phyloP scores from a whole-genome alignment of 768 basidiomycete genomes.

The Macrocybe gigantea region DNA sequence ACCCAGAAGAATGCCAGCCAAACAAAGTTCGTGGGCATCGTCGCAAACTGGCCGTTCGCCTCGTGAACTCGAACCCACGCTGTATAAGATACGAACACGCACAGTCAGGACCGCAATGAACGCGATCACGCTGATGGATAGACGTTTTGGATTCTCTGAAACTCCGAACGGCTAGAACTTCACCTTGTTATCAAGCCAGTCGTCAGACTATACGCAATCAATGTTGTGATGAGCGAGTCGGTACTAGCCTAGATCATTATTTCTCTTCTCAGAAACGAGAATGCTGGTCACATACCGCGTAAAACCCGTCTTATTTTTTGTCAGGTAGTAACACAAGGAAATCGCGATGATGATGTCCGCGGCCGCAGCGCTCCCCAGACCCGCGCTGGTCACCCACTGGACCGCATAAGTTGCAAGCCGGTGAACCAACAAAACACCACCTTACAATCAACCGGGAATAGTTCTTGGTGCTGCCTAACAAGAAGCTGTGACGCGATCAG shows the following conservation, averaged over 20 bases:
- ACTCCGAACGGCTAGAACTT: neutral
- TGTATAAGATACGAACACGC: slow-evolving; percentile 5
- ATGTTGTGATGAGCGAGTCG: slow-evolving; percentile 36
- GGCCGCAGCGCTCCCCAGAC: slow-evolving; percentile 40
- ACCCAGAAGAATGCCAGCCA: slow-evolving; percentile 49
- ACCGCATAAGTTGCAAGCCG: slow-evolving; percentile 24
- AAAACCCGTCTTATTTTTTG: slow-evolving; percentile 42
- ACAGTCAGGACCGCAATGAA: slow-evolving; percentile 36
- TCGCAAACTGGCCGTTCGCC: slow-evolving; percentile 26
- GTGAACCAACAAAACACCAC: slow-evolving; percentile 1
- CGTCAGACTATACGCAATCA: slow-evolving; percentile 38
- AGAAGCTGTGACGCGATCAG: slow-evolving; percentile 20
- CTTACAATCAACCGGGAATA: slow-evolving; percentile 31
- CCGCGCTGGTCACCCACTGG: slow-evolving; percentile 45
- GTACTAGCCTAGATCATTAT: slow-evolving; percentile 20
- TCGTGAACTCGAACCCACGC: neutral
- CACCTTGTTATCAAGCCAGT: slow-evolving; percentile 41
- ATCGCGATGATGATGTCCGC: slow-evolving; percentile 44
- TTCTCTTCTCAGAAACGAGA: too few species aligned
- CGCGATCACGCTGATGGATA: slow-evolving; percentile 27
- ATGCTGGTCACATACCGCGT: slow-evolving; percentile 20
- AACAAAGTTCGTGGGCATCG: slow-evolving; percentile 40
- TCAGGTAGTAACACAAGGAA: slow-evolving; percentile 42
- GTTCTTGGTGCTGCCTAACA: slow-evolving; percentile 24
- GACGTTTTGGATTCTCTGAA: neutral